Evolutionary conservation across 441 rosid species (phyloP), one percentile per base, ranked within the genome.

Genomic region (Flueggea neowawraea): DNA sequence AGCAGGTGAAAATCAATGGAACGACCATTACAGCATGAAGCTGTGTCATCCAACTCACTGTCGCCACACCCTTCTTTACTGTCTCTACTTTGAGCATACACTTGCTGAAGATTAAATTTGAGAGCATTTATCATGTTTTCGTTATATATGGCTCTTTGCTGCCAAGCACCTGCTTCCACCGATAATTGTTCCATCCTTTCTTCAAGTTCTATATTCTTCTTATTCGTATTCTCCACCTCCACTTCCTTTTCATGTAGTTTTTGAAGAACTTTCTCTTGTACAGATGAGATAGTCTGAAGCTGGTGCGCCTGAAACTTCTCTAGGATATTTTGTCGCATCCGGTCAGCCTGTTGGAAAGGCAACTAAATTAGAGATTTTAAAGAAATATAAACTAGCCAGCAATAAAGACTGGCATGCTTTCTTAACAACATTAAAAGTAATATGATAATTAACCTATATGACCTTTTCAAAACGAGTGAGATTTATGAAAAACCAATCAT

Each of bases 41-140:
- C 96, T 12, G 98, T 84, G 58, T 90, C 96, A 63, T 90, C 91
- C 22, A 90, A 87, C 81, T 90, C 96, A 39, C 97, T 93, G 69
- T 90, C 97, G 54, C 98, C 98, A 28, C 96, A 88, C 52, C 96
- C 98, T 78, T 93, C 98, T 61, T 85, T 85, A 61, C 91, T 83
- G 22, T 85, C 94, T 79, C 82, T 79, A 22, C 90, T 86, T 61
- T 80, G 80, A 67, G 84, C 85, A 52, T 84, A 78, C 53, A 79
- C 85, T 60, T 84, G 89, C 58, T 90, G 88, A 22, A 93, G 92
- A 70, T 85, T 84, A 60, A 72, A 69, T 76, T 83, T 82, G 52
- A 90, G 86, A 43, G 84, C 77, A 43, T 75, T 76, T 50, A 88
- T 82, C 92, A 88, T 76, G 76, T 84, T 82, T 72, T 93, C 97